phyloP scores from a whole-genome alignment of 768 basidiomycete species.

The Mycena galericulata region DNA sequence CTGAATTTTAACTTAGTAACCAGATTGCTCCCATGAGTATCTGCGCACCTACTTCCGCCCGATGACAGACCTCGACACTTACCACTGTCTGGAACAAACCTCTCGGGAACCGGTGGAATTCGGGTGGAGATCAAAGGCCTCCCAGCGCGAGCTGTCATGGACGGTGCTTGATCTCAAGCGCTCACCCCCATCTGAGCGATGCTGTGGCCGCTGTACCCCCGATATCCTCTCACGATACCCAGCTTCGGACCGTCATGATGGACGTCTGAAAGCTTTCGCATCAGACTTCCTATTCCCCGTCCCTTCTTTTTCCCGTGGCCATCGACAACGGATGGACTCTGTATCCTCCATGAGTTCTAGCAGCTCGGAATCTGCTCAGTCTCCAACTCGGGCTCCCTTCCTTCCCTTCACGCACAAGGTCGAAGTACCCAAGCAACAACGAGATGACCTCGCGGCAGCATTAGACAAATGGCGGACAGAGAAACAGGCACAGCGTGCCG shows the following conservation, averaged over 20 bases:
- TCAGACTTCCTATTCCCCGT: conserved; percentile 18
- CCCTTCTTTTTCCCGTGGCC: conserved; percentile 7
- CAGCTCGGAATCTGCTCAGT: background rate
- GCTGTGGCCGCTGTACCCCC: conserved; percentile 12
- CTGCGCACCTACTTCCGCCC: background rate
- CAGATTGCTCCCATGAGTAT: conserved; percentile 4
- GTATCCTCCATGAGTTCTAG: background rate
- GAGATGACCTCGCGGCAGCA: conserved; percentile 8
- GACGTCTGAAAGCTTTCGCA: conserved; percentile 16
- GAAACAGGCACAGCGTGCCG: background rate
- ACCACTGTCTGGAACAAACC: background rate
- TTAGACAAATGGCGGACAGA: conserved; percentile 8
- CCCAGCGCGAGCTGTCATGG: conserved; percentile 24
- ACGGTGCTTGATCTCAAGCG: conserved; percentile 22
- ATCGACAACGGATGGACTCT: conserved; percentile 16
- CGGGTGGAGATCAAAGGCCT: conserved; percentile 12
- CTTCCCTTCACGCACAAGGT: conserved; percentile 11
- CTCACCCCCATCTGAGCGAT: conserved; percentile 9
- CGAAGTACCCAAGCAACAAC: conserved; percentile 7
- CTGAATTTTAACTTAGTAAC: background rate
- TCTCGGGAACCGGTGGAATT: background rate
- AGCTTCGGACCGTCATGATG: conserved; percentile 16
- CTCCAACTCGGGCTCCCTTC: conserved; percentile 1
- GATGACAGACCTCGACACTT: background rate
- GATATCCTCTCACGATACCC: conserved; percentile 20